Evolutionary conservation across 768 basidiomycete genomes (phyloP), one percentile per base, ranked within the genome.

Genomic region (Pluteus cervinus): DNA sequence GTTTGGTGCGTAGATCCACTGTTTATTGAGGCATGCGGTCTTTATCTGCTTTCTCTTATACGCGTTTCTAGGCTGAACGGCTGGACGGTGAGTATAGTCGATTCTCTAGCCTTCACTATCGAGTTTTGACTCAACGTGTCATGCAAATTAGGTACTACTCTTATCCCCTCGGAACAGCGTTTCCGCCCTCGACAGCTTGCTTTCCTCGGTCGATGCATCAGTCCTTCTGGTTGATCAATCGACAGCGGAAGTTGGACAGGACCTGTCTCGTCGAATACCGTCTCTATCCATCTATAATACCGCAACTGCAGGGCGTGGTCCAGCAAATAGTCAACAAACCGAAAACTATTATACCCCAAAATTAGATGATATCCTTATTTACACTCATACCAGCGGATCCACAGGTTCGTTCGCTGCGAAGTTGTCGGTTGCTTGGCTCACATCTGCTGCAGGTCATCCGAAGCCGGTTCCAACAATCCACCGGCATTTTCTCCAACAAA

Each of bases 401-500:
- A 29, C 36, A 25, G 39, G 41, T 43, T n/a, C n/a, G n/a, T n/a
- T n/a, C n/a, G n/a, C n/a, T n/a, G n/a, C n/a, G n/a, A n/a, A n/a
- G n/a, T n/a, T n/a, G n/a, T n/a, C n/a, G n/a, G n/a, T n/a, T n/a
- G n/a, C n/a, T n/a, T n/a, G n/a, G n/a, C n/a, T n/a, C n/a, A n/a
- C n/a, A n/a, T n/a, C n/a, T 22, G 9, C 5, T 12, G 7, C 21
- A 53, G 51, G 50, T 2, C 50, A 53, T 36, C 52, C 52, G 9
- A 53, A 53, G 34, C 38, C 44, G 8, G 46, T 53, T 23, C 41
- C 50, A 4, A 36, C 33, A 5, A 36, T 22, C 6, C 52, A 51
- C 21, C 34, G 43, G 23, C 44, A 37, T 9, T 39, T 48, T 6
- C 11, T 48, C 12, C 28, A 32, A 4, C 37, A 38, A 26, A 37